These are phyloP conservation scores for Lichtheimia hyalospora DNA, from an alignment of 371 early-diverging fungal genomes.

Conservation along the genomic window DNA sequence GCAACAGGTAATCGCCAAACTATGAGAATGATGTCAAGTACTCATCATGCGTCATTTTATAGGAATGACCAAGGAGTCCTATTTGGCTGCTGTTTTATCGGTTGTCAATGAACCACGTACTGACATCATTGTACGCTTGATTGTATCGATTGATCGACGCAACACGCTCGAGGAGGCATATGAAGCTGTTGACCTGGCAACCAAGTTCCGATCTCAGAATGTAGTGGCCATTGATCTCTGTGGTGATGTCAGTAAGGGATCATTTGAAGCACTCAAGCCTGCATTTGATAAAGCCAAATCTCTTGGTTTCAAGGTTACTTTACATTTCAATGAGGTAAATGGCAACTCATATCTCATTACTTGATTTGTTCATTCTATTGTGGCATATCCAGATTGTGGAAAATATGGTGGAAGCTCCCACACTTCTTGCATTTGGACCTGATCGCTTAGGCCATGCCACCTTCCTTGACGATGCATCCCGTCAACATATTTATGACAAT, in stretches of 20 bases:
- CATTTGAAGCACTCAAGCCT: constrained; percentile 41
- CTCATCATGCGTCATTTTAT: background rate
- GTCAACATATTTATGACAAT: constrained; percentile 32
- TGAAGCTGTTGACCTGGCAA: constrained; percentile 57
- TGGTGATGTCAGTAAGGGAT: constrained; percentile 54
- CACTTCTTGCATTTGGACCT: constrained; percentile 42
- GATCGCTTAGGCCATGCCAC: constrained; percentile 68
- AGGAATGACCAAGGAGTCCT: constrained; percentile 59
- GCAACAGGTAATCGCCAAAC: constrained; percentile 31
- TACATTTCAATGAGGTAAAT: constrained; percentile 60
- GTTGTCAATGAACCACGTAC: constrained; percentile 32
- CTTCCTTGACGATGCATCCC: constrained; percentile 36
- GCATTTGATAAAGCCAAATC: constrained; percentile 53
- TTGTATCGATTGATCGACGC: constrained; percentile 59
- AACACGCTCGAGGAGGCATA: constrained; percentile 53
- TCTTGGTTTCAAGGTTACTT: constrained; percentile 53
- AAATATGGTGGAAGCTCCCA: constrained; percentile 45
- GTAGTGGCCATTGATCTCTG: constrained; percentile 69
- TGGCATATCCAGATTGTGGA: constrained; percentile 17
- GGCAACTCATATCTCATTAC: background rate
- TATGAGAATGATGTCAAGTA: background rate
- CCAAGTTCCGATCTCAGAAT: constrained; percentile 31
- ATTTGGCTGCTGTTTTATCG: constrained; percentile 46
- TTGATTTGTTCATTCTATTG: too few species aligned
- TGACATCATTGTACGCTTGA: constrained; percentile 50